Evolutionary conservation across 148 eudicot genomes (phyloP).

Genomic region (Pharnaceum exiguum): DNA sequence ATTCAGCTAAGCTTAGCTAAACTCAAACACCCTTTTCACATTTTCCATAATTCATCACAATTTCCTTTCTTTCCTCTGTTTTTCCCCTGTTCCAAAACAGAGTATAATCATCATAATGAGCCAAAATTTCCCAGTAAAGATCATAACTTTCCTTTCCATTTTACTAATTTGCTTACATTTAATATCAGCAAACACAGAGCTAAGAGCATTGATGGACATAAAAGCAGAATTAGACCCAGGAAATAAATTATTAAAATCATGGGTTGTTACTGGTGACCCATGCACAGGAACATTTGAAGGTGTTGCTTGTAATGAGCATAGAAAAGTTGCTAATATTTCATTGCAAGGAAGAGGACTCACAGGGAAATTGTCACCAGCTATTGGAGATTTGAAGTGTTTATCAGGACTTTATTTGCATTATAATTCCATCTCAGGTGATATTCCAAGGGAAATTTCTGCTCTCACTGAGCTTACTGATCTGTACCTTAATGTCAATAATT

Average conservation of each 20-base stretch:
- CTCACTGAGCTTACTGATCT: constrained; percentile 64
- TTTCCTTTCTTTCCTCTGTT: constrained; percentile 10
- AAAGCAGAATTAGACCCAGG: constrained; percentile 72
- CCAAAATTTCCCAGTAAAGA: background rate
- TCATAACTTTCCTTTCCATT: background rate
- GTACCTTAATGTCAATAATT: constrained; percentile 71
- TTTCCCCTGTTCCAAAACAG: constrained; percentile 5
- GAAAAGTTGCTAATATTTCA: constrained; percentile 77
- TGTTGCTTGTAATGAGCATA: constrained; percentile 70
- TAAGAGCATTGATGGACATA: constrained; percentile 67
- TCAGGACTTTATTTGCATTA: constrained; percentile 82
- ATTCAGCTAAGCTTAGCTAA: background rate
- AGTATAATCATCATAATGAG: constrained; percentile 1
- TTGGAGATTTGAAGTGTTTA: constrained; percentile 61
- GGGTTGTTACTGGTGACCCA: constrained; percentile 65
- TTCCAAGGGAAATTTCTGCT: constrained; percentile 62
- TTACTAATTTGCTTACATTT: background rate
- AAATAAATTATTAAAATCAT: constrained; percentile 49
- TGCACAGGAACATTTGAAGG: constrained; percentile 61
- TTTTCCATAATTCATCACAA: background rate
- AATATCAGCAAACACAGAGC: constrained; percentile 44
- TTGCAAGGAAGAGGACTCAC: constrained; percentile 56
- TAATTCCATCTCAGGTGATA: constrained; percentile 55
- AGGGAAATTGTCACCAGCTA: constrained; percentile 62
- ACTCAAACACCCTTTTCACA: background rate